These are phyloP conservation scores for Apiotrichum sp. DNA, from an alignment of 1,284 basidiomycete genomes.

Conservation along the genomic window DNA sequence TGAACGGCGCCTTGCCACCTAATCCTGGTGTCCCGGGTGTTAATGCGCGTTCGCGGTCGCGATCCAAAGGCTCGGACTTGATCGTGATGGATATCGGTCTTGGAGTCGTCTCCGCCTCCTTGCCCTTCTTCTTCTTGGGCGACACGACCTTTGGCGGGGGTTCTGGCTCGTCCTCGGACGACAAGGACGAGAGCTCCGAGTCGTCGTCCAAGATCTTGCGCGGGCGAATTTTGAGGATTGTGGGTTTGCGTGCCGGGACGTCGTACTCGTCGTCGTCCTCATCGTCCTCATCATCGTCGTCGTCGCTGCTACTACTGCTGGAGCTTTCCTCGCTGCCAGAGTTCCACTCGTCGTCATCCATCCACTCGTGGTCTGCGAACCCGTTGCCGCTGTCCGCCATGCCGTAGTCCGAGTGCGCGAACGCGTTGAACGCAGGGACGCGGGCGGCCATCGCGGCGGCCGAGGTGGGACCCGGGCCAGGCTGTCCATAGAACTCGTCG, in stretches of 20 bases:
- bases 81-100: background rate
- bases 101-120: background rate
- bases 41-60: background rate
- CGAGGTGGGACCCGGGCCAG: slow-evolving; percentile 33
- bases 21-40: background rate
- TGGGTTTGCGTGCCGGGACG: slow-evolving; percentile 3
- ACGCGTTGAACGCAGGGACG: slow-evolving; percentile 42
- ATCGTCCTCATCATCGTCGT: slow-evolving; percentile 21
- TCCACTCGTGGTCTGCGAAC: slow-evolving; percentile 19
- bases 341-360: slow-evolving; percentile 21
- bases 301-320: slow-evolving; percentile 7
- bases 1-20: slow-evolving; percentile 10
- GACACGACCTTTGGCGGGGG: slow-evolving; percentile 11
- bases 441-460: slow-evolving; percentile 31
- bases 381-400: slow-evolving; percentile 25
- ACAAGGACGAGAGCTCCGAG: slow-evolving; percentile 27
- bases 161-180: slow-evolving; percentile 17
- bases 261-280: slow-evolving; percentile 16
- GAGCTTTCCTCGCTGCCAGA: slow-evolving; percentile 25
- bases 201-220: slow-evolving; percentile 20
- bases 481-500: slow-evolving; percentile 40
- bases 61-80: slow-evolving; percentile 2
- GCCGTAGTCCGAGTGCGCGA: slow-evolving; percentile 37
- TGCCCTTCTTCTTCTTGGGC: slow-evolving; percentile 17
- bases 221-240: slow-evolving; percentile 9